Evolutionary conservation across 2,329 filamentous ascomycete genomes (phyloP).

Genomic region (Raffaelea arxii): DNA sequence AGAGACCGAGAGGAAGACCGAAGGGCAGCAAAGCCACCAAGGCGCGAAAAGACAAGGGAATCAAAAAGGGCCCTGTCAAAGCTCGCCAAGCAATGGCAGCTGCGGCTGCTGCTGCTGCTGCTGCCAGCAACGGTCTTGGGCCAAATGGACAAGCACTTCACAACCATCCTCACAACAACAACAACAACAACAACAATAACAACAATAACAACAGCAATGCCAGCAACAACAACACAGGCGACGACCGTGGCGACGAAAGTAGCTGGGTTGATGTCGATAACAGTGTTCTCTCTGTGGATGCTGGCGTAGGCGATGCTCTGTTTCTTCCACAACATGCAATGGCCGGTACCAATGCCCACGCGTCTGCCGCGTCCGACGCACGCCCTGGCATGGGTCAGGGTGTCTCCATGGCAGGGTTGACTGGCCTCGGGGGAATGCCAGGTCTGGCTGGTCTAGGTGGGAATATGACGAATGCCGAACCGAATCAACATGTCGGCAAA

Average conservation of each 20-base stretch:
- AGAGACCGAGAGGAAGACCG: conserved; percentile 41
- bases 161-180: too few relatives aligned
- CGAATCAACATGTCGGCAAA: too few relatives aligned
- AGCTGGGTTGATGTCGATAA: conserved; percentile 38
- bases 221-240: conserved; percentile 8
- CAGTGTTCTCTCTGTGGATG: conserved; percentile 16
- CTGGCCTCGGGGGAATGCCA: too few relatives aligned
- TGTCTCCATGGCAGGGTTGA: too few relatives aligned
- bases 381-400: too few relatives aligned
- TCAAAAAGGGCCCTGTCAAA: conserved; percentile 33
- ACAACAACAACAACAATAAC: not conserved
- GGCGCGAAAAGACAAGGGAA: conserved; percentile 37
- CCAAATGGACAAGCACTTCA: too few relatives aligned
- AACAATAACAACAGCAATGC: too few relatives aligned
- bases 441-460: too few relatives aligned
- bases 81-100: conserved; percentile 6
- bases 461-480: too few relatives aligned
- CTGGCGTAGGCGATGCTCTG: conserved; percentile 12
- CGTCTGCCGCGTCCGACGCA: too few relatives aligned
- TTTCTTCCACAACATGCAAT: conserved; percentile 3
- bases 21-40: conserved; percentile 46
- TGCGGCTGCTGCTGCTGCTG: conserved; percentile 1
- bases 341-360: not conserved
- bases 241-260: conserved; percentile 21
- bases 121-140: too few relatives aligned